These are phyloP conservation scores for Trifolium subterraneum DNA, from an alignment of 306 rosid genomes.

Conservation along the genomic window DNA sequence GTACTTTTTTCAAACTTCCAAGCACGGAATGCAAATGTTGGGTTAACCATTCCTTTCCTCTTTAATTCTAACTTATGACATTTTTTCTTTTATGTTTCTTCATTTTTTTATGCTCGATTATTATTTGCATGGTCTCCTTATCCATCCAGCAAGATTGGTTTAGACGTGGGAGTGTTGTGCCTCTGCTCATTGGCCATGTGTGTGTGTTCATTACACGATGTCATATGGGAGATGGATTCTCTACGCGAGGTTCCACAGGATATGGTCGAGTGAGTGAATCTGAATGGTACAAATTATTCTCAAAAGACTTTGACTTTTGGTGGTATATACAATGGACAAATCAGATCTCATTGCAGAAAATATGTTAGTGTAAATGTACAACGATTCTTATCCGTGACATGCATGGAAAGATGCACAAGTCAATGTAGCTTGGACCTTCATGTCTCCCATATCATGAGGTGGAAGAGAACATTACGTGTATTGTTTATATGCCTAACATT, in stretches of 20 bases:
- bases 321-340: no score
- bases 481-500: slow-evolving; percentile 9
- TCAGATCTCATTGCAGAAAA: no score
- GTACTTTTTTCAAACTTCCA: no score
- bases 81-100: neutral
- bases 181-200: slow-evolving; percentile 19
- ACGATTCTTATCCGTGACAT: neutral
- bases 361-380: no score
- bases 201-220: neutral
- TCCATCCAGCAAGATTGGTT: slow-evolving; percentile 35
- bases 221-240: neutral
- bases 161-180: slow-evolving; percentile 10
- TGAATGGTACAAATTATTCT: no score
- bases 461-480: slow-evolving; percentile 37
- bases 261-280: no score
- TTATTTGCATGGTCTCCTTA: slow-evolving; percentile 37
- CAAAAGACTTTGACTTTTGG: no score
- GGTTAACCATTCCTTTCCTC: no score
- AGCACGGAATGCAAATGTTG: no score
- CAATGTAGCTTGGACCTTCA: slow-evolving; percentile 27
- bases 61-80: no score
- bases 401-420: neutral
- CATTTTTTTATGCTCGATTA: neutral
- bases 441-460: slow-evolving; percentile 36
- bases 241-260: no score